Evolutionary conservation across 1,139 yeast genomes (phyloP).

Genomic region (Kurtzmaniella natalensis): DNA sequence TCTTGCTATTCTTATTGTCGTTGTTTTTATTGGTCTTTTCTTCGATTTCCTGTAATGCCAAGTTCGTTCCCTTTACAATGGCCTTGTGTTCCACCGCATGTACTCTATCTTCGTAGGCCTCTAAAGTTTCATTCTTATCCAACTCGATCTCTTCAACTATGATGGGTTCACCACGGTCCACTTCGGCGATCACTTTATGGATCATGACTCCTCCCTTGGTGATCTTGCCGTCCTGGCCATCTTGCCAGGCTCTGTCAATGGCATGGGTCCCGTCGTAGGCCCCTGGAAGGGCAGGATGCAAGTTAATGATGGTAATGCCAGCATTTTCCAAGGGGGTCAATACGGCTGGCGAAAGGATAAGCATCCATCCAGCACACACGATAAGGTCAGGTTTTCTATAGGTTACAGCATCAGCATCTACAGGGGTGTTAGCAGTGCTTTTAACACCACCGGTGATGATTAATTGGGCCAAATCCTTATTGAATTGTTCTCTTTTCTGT

Average conservation of each 20-base stretch:
- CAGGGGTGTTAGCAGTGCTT: conserved; percentile 14
- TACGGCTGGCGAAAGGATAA: conserved; percentile 76
- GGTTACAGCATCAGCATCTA: conserved; percentile 13
- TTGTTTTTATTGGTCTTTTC: conserved; percentile 2
- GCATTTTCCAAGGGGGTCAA: conserved; percentile 59
- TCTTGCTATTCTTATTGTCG: neutral
- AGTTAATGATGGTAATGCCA: conserved; percentile 74
- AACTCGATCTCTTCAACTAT: conserved; percentile 75
- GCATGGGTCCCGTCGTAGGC: conserved; percentile 97
- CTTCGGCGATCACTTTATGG: conserved; percentile 90
- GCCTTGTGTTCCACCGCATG: conserved; percentile 84
- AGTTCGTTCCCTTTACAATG: conserved; percentile 83
- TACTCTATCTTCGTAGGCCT: conserved; percentile 77
- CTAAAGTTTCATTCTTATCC: conserved; percentile 66
- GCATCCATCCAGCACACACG: conserved; percentile 99
- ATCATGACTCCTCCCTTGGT: conserved; percentile 93
- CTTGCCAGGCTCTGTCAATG: conserved; percentile 92
- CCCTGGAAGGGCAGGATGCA: conserved; percentile 97
- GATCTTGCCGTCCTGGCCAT: conserved; percentile 79
- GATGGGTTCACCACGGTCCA: conserved; percentile 88
- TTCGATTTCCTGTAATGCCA: conserved; percentile 44
- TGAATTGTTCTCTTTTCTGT: conserved; percentile 64
- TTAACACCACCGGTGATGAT: conserved; percentile 47
- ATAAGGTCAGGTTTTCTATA: conserved; percentile 68
- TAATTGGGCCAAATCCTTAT: conserved; percentile 68